Base-by-base conservation (phyloP, 805 yeast species). In the Saccharomycodes ludwigii region DNA sequence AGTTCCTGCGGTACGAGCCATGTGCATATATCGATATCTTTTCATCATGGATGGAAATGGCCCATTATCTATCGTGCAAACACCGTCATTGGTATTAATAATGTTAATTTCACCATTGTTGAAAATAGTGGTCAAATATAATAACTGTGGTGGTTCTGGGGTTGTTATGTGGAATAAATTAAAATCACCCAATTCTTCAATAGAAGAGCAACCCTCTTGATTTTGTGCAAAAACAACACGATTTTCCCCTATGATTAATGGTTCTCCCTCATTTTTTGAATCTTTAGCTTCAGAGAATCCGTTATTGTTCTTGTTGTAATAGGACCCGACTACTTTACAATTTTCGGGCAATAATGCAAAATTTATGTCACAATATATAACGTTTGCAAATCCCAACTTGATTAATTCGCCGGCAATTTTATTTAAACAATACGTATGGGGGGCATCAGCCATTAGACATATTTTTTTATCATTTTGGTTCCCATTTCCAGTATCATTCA, bases 1-100 rank as follows among this genome's bases (percentile, higher is more conserved):
- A 1, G 97, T 88, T 2, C 91, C 86, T 0, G 97, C 93, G 1
- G 88, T 69, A 44, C 95, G 67, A 0, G 96, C 94, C 47, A 77
- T 63, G 48, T 81, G 88, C 83, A 91, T 84, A 46, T 68, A 75
- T 39, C 79, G 66, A 49, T 91, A 91, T 21, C 98, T 66, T 43
- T 77, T 76, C 77, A 76, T 77, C 34, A 91, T 58, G 8, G 84
- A 76, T 1, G 93, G 85, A 44, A 65, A 72, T 1, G 93, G 86
- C 0, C 85, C 86, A 24, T 57, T 56, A 1, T 54, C 43, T n/a
- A n/a, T n/a, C n/a, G n/a, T n/a, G 6, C 29, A 27, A 1, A 63
- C 33, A 0, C 50, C 36, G 10, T 50, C 34, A 2, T 50, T 31
- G 0, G 39, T 29, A 2, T 77, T 63, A 34, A 79, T 71, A 40